Percentiles rank a stretch among this genome's conserved stretches.
Conservation (phyloP, 2,329 filamentous ascomycete species). For the Monilinia polystroma region DNA sequence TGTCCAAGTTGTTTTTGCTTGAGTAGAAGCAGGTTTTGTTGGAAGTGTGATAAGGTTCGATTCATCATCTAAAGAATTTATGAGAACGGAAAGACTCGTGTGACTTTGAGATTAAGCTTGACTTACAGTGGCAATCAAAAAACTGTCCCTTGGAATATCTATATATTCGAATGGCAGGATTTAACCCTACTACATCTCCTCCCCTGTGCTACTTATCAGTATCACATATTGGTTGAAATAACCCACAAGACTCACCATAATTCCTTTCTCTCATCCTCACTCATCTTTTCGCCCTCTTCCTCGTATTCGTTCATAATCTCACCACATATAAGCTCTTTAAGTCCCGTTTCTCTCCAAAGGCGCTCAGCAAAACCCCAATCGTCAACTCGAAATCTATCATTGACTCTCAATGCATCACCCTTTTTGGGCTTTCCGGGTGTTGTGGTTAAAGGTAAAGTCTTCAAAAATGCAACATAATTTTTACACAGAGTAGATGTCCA, state of each 20-base stretch:
- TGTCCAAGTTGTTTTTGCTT: conserved; percentile 83
- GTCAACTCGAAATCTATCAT: conserved; percentile 83
- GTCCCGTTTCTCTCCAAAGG: conserved; percentile 74
- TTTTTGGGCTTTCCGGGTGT: conserved; percentile 66
- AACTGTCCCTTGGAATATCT: conserved; percentile 83
- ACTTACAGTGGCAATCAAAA: conserved; percentile 88
- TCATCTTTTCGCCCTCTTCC: conserved; percentile 35
- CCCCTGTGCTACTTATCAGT: conserved; percentile 58
- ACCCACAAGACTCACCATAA: conserved; percentile 34
- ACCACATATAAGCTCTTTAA: conserved; percentile 53
- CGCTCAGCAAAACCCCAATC: conserved; percentile 71
- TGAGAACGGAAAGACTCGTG: conserved; percentile 21
- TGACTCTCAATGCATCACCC: conserved; percentile 72
- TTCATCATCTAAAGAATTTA: conserved; percentile 68
- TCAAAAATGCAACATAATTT: conserved; percentile 61
- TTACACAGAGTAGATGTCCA: conserved; percentile 63
- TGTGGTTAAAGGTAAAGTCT: conserved; percentile 57
- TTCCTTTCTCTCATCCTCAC: conserved; percentile 32
- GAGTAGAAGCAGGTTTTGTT: conserved; percentile 43
- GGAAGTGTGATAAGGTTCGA: conserved; percentile 68
- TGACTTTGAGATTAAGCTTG: not conserved
- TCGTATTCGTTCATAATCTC: conserved; percentile 25
- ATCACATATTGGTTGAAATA: not conserved
- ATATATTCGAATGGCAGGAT: conserved; percentile 86
- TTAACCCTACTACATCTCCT: conserved; percentile 78